Conservation (phyloP, 345 rosid genomes). For the Hibiscus mutabilis region DNA sequence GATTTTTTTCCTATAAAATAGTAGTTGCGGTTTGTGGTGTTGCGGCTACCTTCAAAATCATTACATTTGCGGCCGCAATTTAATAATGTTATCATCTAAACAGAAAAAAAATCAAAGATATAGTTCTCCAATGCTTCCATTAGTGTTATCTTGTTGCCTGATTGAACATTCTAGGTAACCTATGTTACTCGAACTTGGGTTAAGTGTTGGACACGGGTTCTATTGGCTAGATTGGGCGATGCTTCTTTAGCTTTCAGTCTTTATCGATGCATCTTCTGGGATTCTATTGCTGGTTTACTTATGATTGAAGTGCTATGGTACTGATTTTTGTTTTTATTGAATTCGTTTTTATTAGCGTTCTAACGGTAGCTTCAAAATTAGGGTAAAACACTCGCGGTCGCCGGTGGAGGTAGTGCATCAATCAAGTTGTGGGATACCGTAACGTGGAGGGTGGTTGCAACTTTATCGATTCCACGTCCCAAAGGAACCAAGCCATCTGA, state of each 20-base stretch:
- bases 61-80: too few species aligned
- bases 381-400: conserved; percentile 95
- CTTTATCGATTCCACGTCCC: conserved; percentile 73
- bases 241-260: too few species aligned
- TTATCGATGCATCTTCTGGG: too few species aligned
- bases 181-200: background rate
- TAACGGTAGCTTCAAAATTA: conserved; percentile 21
- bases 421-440: conserved; percentile 95
- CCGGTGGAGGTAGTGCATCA: conserved; percentile 95
- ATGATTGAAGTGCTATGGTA: too few species aligned
- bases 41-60: too few species aligned
- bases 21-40: too few species aligned
- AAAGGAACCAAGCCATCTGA: conserved; percentile 79
- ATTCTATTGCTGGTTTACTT: background rate
- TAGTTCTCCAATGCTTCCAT: background rate
- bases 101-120: background rate
- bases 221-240: too few species aligned
- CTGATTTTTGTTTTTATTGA: too few species aligned
- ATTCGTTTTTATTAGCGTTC: background rate
- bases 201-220: too few species aligned
- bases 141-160: background rate
- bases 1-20: too few species aligned
- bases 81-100: background rate
- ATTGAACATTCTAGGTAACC: too few species aligned
- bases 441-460: conserved; percentile 69